Base-by-base conservation (phyloP, 495 filamentous ascomycete genomes). In the Collariella sp. region DNA sequence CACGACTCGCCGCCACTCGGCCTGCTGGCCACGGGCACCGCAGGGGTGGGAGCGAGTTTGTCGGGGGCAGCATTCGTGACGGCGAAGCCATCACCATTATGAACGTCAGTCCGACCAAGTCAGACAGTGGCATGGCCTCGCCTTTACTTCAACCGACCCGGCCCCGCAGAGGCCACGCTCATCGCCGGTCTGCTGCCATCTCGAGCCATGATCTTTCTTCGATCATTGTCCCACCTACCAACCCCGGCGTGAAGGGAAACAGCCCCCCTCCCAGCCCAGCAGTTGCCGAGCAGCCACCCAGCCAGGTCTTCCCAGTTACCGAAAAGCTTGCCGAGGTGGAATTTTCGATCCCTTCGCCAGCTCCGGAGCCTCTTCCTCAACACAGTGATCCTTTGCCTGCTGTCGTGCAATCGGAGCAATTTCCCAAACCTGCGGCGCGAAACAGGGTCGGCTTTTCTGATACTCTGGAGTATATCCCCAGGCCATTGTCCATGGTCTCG, bases 171-270 rank as follows among this genome's bases (percentile, higher is more conserved):
- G 82, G 87, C 18, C 90, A 96, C 70, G 83, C 83, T 12, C 90
- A 95, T 72, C 81, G 89, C 46, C 81, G 90, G 53, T 94, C 88
- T n/a, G 83, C 81, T 33, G 90, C 90, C 1, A 83, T 95, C 11
- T 93, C 89, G n/a, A 84, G 78, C 55, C 83, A 89, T 55, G 90
- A 96, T 70, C 67, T 94, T 4, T 60, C 66, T 7, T 83, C 82
- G 7, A 77, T 82, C 18, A 86, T 95, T 42, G 70, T 88, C 22
- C 84, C 84, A 53, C 78, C 79, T 11, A 65, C 78, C 3, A 66
- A 64, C 19, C 65, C 80, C 18, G 70, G 69, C 50, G 40, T 76
- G 26, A 72, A 73, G 43, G 75, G 78, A 31, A 81, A 72, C 45
- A 90, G 83, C 62, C 84, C 86, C 6, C 88, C 89, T 5, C 69